Evolutionary conservation across 208 protist species (phyloP), one percentile per base, ranked within the genome.

Genomic region (Tritrichomonas foetus): DNA sequence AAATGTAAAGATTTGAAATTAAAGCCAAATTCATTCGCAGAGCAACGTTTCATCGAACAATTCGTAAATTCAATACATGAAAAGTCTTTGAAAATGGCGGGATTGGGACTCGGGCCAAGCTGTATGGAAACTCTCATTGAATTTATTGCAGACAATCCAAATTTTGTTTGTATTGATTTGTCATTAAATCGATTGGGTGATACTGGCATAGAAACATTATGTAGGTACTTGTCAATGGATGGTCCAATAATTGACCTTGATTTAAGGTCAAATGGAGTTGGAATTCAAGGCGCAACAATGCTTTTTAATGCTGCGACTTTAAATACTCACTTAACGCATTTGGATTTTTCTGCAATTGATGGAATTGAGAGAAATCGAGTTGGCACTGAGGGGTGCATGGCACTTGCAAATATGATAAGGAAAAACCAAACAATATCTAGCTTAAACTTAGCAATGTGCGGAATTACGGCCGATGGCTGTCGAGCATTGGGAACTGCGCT

Each of bases 401-500:
- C 41, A 33, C 27, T 89, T 1, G 47, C 47, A 61, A 57, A 89
- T 57, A 39, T 89, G 22, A 39, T 89, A 57, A 3, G 20, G 33
- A 33, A 53, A 55, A 89, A 89, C 16, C 41, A 47, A 20, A 47
- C 47, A 39, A 25, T 89, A 33, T 27, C 41, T 22, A 33, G 1
- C 0, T 61, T 89, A 57, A 89, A 89, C 39, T 16, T 89, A 39
- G 41, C 78, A 57, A 61, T 89, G 47, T 89, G 78, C 39, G 78
- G 78, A 36, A 30, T 89, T 41, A 89, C 78, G 39, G 78, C 78
- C 16, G 78, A 89, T 57, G 78, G 78, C 13, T 89, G 78, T 57
- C 3, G 41, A 57, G 9, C 33, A 39, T 44, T 89, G 14, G 78
- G 78, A 8, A 44, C 33, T 9, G 41, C 78, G 33, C 27, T 89